Conservation (phyloP, 257 asterid genomes). For the Echium plantagineum region DNA sequence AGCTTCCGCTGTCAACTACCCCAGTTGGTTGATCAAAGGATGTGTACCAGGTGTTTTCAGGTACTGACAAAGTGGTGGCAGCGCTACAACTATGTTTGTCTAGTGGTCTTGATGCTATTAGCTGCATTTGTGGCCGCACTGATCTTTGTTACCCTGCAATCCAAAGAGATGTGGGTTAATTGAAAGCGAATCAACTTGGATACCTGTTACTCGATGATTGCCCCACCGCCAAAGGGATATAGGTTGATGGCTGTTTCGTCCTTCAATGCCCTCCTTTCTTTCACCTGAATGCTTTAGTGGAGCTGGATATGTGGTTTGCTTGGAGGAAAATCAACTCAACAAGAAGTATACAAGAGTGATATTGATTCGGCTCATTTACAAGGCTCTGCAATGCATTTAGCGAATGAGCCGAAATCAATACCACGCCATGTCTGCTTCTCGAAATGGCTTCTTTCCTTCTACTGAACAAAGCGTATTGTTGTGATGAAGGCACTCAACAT, state of each 20-base stretch:
- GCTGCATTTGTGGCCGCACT: constrained; percentile 38
- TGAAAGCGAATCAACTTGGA: constrained; percentile 59
- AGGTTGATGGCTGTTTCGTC: constrained; percentile 31
- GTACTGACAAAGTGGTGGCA: constrained; percentile 33
- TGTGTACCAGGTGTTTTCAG: constrained; percentile 36
- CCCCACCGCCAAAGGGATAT: constrained; percentile 36
- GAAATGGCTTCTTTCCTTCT: not conserved
- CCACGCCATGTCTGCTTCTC: constrained; percentile 32
- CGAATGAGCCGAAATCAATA: constrained; percentile 29
- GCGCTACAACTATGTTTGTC: constrained; percentile 45
- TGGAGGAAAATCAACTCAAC: not conserved
- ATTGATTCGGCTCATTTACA: constrained; percentile 13
- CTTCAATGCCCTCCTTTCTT: not conserved
- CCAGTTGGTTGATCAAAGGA: constrained; percentile 33
- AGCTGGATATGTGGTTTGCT: not conserved
- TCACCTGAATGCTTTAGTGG: not conserved
- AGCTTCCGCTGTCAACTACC: constrained; percentile 43
- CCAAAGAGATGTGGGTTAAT: constrained; percentile 6
- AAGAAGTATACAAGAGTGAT: constrained; percentile 18
- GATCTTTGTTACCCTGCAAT: too few relatives aligned
- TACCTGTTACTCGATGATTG: constrained; percentile 44
- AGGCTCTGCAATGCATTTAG: not conserved
- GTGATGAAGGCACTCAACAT: not conserved
- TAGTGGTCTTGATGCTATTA: constrained; percentile 55
- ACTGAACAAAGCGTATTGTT: not conserved